Percentiles rank a stretch among this genome's conserved stretches.
Conservation (phyloP, 345 rosid species). For the Combretum micranthum region DNA sequence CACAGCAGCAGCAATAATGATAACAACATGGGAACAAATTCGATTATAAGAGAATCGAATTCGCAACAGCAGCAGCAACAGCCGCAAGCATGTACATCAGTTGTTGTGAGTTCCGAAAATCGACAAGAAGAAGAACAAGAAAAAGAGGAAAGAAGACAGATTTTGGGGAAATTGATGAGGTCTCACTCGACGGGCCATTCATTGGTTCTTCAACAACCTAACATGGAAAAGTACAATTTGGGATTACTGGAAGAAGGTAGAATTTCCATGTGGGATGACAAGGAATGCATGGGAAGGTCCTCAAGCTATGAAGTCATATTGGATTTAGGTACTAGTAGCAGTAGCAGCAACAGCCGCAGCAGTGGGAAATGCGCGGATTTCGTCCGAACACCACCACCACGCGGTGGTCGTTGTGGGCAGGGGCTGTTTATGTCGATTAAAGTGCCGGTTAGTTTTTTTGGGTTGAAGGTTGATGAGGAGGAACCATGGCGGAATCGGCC, state of each 20-base stretch:
- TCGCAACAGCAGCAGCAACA: not conserved
- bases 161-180: conserved; percentile 23
- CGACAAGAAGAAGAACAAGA: conserved; percentile 23
- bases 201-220: conserved; percentile 57
- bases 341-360: too few relatives aligned
- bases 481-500: not conserved
- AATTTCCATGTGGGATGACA: not conserved
- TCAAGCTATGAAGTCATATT: conserved; percentile 1
- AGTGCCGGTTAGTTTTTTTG: not conserved
- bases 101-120: conserved; percentile 23
- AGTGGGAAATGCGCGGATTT: not conserved
- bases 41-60: not conserved
- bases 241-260: conserved; percentile 57
- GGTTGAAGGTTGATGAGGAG: conserved; percentile 1
- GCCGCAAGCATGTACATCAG: not conserved
- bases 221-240: conserved; percentile 67
- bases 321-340: too few relatives aligned
- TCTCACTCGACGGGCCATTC: conserved; percentile 90
- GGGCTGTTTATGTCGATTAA: not conserved
- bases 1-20: too few relatives aligned
- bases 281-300: conserved; percentile 1
- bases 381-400: not conserved
- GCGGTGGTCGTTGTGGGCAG: too few relatives aligned
- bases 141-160: conserved; percentile 17
- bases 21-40: not conserved